A percentile compares a stretch with the other conserved stretches of the same genome.
phyloP scores from a whole-genome alignment of 352 stramenopile genomes.

The Phytophthora colocasiae region DNA sequence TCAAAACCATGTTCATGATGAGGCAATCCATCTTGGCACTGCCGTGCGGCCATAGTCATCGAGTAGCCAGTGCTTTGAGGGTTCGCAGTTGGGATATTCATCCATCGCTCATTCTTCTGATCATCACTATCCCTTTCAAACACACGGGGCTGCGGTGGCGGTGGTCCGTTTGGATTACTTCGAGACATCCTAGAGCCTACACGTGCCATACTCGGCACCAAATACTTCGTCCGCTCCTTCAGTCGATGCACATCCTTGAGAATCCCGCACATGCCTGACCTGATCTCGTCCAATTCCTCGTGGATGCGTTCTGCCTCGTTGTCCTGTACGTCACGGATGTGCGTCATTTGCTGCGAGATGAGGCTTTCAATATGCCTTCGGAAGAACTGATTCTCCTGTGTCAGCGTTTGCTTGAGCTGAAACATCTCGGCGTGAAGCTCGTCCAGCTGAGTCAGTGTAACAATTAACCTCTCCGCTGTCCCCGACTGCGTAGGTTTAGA shows the following conservation, averaged over 20 bases:
- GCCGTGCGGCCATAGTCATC: conserved; percentile 38
- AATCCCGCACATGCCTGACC: conserved; percentile 69
- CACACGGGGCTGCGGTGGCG: conserved; percentile 1
- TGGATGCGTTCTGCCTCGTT: conserved; percentile 60
- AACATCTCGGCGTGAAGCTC: conserved; percentile 59
- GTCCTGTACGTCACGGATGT: conserved; percentile 56
- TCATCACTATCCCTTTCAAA: conserved; percentile 23
- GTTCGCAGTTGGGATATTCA: conserved; percentile 11
- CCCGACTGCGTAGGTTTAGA: conserved; percentile 15
- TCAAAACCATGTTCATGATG: conserved; percentile 44
- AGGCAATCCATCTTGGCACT: conserved; percentile 36
- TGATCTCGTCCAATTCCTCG: conserved; percentile 71
- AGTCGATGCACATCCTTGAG: conserved; percentile 73
- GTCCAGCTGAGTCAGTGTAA: conserved; percentile 52
- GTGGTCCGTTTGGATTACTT: conserved; percentile 24
- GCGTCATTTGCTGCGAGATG: conserved; percentile 54
- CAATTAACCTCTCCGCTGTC: conserved; percentile 47
- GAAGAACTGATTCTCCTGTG: conserved; percentile 58
- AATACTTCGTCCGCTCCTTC: conserved; percentile 76
- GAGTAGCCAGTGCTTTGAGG: conserved; percentile 33
- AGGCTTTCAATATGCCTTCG: conserved; percentile 61
- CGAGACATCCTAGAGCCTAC: conserved; percentile 26
- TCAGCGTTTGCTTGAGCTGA: conserved; percentile 55
- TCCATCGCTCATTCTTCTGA: conserved; percentile 21
- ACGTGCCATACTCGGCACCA: conserved; percentile 54